phyloP scores from a whole-genome alignment of 1,139 yeast species.

The Suhomyces taliae region DNA sequence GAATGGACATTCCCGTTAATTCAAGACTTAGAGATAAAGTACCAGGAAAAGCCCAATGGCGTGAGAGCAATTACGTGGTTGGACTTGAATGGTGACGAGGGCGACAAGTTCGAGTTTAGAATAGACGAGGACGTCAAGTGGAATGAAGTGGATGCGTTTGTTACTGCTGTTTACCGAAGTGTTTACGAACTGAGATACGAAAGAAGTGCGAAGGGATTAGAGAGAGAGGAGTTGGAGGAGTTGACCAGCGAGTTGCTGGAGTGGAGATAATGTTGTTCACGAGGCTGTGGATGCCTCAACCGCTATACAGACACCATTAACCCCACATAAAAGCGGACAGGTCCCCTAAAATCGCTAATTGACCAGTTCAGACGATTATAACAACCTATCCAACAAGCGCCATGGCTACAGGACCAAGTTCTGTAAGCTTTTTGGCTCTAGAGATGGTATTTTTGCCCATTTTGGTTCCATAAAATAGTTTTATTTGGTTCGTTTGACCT shows the following conservation, averaged over 20 bases:
- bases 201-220: constrained; percentile 49
- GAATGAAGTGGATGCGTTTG: constrained; percentile 63
- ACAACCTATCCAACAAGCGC: too few species aligned
- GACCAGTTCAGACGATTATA: too few species aligned
- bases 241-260: constrained; percentile 31
- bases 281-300: too few species aligned
- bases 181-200: constrained; percentile 76
- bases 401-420: too few species aligned
- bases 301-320: too few species aligned
- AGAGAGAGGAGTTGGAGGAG: constrained; percentile 51
- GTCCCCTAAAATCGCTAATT: too few species aligned
- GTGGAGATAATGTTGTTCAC: not conserved
- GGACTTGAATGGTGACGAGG: constrained; percentile 82
- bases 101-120: constrained; percentile 77
- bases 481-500: too few species aligned
- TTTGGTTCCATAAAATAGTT: too few species aligned
- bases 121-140: constrained; percentile 62
- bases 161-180: constrained; percentile 63
- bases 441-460: too few species aligned
- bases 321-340: too few species aligned
- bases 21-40: constrained; percentile 55
- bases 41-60: constrained; percentile 33
- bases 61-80: constrained; percentile 67
- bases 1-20: constrained; percentile 71
- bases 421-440: too few species aligned